These are phyloP conservation scores for Ceratocystis destructans DNA, from an alignment of 2,329 filamentous ascomycete species.

Conservation along the genomic window DNA sequence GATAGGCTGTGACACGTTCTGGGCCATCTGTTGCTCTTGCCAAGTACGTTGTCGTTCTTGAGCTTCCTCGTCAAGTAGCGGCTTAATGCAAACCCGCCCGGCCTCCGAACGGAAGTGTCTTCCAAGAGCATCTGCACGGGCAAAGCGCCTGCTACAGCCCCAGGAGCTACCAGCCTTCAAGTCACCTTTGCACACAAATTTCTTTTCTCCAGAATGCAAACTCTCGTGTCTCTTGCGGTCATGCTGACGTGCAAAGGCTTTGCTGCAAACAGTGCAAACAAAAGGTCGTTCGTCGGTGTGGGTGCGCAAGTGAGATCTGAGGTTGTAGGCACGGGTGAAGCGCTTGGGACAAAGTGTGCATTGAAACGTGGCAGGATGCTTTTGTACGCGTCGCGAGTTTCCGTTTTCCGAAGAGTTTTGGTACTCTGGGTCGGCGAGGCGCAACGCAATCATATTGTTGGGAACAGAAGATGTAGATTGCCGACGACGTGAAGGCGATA, in stretches of 20 bases:
- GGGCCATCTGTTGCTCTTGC: slow-evolving; percentile 56
- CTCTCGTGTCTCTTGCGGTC: slow-evolving; percentile 96
- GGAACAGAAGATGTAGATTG: slow-evolving; percentile 51
- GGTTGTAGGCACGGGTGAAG: slow-evolving; percentile 91
- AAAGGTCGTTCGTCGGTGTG: slow-evolving; percentile 96
- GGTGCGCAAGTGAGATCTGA: slow-evolving; percentile 86
- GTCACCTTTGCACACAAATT: slow-evolving; percentile 90
- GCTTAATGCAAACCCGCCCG: slow-evolving; percentile 90
- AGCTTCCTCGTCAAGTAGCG: slow-evolving; percentile 89
- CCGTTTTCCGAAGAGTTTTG: slow-evolving; percentile 50
- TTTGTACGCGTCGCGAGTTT: slow-evolving; percentile 71
- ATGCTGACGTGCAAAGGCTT: slow-evolving; percentile 93
- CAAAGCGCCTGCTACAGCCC: slow-evolving; percentile 89
- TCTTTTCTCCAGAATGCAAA: slow-evolving; percentile 93
- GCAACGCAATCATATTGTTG: slow-evolving; percentile 63
- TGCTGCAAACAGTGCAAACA: slow-evolving; percentile 91
- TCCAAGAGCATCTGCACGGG: slow-evolving; percentile 85
- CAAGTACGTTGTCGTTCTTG: slow-evolving; percentile 62
- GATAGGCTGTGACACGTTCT: slow-evolving; percentile 38
- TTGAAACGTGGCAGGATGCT: slow-evolving; percentile 94
- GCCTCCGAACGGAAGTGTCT: slow-evolving; percentile 93
- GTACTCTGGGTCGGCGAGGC: slow-evolving; percentile 77
- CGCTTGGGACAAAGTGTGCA: slow-evolving; percentile 87
- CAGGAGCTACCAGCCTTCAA: slow-evolving; percentile 71
- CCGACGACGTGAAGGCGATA: slow-evolving; percentile 32